Evolutionary conservation across 2,329 filamentous ascomycete genomes (phyloP).

Genomic region (Akanthomyces uredinophilus): DNA sequence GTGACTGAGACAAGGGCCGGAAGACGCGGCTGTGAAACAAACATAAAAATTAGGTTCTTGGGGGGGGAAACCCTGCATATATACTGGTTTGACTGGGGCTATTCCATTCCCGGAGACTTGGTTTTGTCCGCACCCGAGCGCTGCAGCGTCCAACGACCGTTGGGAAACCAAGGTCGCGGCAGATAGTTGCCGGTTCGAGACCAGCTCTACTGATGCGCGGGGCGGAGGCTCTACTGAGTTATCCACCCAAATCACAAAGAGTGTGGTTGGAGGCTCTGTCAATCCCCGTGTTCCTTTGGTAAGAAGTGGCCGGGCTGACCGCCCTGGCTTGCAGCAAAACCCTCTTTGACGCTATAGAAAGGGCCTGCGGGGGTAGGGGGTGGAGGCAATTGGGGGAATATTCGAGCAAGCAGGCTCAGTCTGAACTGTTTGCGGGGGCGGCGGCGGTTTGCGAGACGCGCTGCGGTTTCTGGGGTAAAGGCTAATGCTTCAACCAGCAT

Average conservation of each 20-base stretch:
- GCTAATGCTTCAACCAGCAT: background rate
- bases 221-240: background rate
- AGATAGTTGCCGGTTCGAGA: constrained; percentile 11
- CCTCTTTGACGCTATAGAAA: background rate
- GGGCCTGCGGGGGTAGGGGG: background rate
- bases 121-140: constrained; percentile 1
- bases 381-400: background rate
- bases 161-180: background rate
- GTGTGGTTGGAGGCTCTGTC: background rate
- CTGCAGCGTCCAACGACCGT: background rate
- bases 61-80: background rate
- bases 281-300: background rate
- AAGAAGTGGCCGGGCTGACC: background rate
- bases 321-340: background rate
- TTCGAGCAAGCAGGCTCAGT: background rate
- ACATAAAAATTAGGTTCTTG: background rate
- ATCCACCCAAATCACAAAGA: background rate
- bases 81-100: background rate
- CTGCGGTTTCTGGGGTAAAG: background rate
- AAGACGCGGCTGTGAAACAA: background rate
- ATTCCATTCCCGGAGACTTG: background rate
- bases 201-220: background rate
- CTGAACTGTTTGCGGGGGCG: background rate
- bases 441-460: background rate
- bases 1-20: background rate